phyloP scores from a whole-genome alignment of 2,329 filamentous ascomycete genomes.

The Colletotrichum spinosum region DNA sequence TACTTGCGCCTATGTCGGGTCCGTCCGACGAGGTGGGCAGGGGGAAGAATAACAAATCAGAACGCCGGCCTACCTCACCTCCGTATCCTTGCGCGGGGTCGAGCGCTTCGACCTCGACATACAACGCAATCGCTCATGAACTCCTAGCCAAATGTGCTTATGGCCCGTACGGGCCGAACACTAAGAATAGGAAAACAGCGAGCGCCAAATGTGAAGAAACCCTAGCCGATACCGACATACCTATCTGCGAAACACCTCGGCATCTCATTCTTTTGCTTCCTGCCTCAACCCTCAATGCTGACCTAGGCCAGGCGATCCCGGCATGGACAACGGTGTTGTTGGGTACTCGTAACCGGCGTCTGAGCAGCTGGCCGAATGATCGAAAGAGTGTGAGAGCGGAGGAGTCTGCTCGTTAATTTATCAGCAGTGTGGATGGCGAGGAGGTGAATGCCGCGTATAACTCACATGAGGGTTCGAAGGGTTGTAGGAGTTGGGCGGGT shows the following conservation, averaged over 20 bases:
- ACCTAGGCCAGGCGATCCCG: constrained; percentile 71
- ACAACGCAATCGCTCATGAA: constrained; percentile 28
- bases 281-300: constrained; percentile 39
- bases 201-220: neutral
- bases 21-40: too few species aligned
- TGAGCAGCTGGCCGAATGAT: constrained; percentile 73
- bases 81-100: constrained; percentile 41
- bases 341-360: constrained; percentile 74
- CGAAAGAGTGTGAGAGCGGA: constrained; percentile 79
- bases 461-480: constrained; percentile 81
- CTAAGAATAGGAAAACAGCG: neutral
- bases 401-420: constrained; percentile 72
- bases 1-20: too few species aligned
- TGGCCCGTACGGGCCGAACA: neutral
- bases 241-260: neutral
- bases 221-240: neutral
- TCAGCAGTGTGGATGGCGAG: constrained; percentile 61
- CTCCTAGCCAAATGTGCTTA: constrained; percentile 20
- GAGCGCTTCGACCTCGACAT: constrained; percentile 43
- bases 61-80: constrained; percentile 24
- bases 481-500: constrained; percentile 71
- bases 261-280: neutral
- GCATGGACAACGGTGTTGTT: constrained; percentile 79
- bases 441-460: constrained; percentile 58
- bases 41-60: neutral